These are phyloP conservation scores for Arctium minus DNA, from an alignment of 129 eudicot genomes.

Conservation along the genomic window DNA sequence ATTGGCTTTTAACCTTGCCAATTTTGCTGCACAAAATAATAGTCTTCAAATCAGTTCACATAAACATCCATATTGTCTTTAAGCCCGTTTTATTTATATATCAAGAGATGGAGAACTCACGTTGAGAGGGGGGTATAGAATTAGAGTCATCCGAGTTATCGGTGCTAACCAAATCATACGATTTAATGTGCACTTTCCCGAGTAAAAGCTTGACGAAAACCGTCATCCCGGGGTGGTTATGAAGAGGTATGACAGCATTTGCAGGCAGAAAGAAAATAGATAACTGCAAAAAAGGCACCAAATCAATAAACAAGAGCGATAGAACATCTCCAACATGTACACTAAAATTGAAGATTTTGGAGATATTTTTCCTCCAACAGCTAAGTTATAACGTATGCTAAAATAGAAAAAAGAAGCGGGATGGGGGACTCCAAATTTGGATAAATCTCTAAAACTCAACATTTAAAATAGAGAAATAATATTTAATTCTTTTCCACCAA, in stretches of 20 bases:
- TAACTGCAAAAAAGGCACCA: conserved; percentile 44
- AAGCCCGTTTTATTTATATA: neutral
- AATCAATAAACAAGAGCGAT: neutral
- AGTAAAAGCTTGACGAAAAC: conserved; percentile 80
- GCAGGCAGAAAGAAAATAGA: conserved; percentile 72
- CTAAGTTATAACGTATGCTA: too few species aligned
- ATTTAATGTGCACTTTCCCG: conserved; percentile 81
- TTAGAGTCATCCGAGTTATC: conserved; percentile 22
- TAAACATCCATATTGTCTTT: neutral
- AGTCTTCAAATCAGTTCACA: neutral
- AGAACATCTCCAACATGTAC: neutral
- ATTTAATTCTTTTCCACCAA: too few species aligned
- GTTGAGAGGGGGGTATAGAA: conserved; percentile 24
- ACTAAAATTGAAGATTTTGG: too few species aligned
- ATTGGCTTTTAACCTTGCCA: conserved; percentile 63
- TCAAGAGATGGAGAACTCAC: conserved; percentile 38
- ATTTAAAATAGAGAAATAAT: too few species aligned
- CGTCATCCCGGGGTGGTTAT: conserved; percentile 94
- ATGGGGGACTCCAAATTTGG: too few species aligned
- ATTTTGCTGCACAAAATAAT: conserved; percentile 38
- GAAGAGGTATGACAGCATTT: conserved; percentile 77
- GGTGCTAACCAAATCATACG: conserved; percentile 73
- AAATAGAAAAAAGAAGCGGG: too few species aligned
- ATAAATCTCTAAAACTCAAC: too few species aligned
- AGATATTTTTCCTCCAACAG: too few species aligned